Evolutionary conservation across 2,329 filamentous ascomycete genomes (phyloP).

Genomic region (Knoxdaviesia capensis): DNA sequence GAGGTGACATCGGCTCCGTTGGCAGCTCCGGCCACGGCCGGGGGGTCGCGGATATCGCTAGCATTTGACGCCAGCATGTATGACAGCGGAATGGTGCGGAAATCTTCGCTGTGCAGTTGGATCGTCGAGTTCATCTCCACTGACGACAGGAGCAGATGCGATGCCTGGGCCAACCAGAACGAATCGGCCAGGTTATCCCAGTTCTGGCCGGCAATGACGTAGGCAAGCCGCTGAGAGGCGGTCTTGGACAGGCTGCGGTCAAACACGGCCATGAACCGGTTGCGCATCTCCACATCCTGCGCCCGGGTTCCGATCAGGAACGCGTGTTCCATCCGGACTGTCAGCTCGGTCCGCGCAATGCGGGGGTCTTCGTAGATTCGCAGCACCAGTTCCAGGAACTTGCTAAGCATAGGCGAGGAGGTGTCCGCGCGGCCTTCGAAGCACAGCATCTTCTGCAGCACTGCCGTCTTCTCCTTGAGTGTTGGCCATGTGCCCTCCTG

Average conservation of each 20-base stretch:
- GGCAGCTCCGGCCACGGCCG: slow-evolving; percentile 60
- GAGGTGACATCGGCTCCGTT: too few relatives aligned
- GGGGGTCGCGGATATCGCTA: slow-evolving; percentile 43
- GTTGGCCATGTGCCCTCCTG: slow-evolving; percentile 92
- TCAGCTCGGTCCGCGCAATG: slow-evolving; percentile 85
- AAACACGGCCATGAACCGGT: slow-evolving; percentile 90
- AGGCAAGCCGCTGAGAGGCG: slow-evolving; percentile 71
- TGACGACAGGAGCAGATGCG: slow-evolving; percentile 77
- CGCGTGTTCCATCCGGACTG: slow-evolving; percentile 91
- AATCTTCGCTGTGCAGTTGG: slow-evolving; percentile 67
- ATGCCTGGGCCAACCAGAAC: slow-evolving; percentile 92
- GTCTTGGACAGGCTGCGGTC: slow-evolving; percentile 88
- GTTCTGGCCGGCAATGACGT: slow-evolving; percentile 80
- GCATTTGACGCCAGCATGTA: slow-evolving; percentile 53
- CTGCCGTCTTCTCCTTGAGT: slow-evolving; percentile 94
- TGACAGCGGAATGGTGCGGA: slow-evolving; percentile 55
- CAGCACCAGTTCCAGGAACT: slow-evolving; percentile 90
- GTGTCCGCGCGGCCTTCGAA: slow-evolving; percentile 75
- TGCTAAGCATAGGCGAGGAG: slow-evolving; percentile 51
- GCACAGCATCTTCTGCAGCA: slow-evolving; percentile 95
- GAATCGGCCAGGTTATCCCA: slow-evolving; percentile 92
- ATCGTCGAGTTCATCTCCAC: slow-evolving; percentile 68
- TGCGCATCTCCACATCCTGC: slow-evolving; percentile 89
- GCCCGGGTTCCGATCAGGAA: slow-evolving; percentile 91
- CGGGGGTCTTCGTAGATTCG: slow-evolving; percentile 96